A percentile compares a stretch with the other conserved stretches of the same genome.
These are phyloP conservation scores for Elasticomyces elasticus DNA, from an alignment of 495 filamentous ascomycete genomes.

Conservation along the genomic window DNA sequence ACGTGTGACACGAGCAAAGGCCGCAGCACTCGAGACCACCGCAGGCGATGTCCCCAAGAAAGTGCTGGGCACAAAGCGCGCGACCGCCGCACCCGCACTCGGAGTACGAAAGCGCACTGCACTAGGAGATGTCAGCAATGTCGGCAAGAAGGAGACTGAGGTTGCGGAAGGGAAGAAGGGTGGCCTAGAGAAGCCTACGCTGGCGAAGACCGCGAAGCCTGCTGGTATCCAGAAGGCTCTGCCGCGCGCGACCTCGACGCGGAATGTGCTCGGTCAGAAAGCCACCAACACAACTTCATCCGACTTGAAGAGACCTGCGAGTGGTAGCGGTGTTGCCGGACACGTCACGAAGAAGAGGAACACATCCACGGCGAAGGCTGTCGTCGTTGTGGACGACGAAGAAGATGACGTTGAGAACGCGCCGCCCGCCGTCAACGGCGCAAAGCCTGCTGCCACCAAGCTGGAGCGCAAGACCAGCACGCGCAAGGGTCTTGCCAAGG, in stretches of 20 bases:
- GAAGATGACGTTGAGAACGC: constrained; percentile 47
- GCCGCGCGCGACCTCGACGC: constrained; percentile 50
- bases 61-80: constrained; percentile 63
- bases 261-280: constrained; percentile 54
- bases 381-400: constrained; percentile 49
- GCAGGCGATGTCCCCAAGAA: constrained; percentile 53
- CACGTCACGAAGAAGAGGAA: constrained; percentile 52
- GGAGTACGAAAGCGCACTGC: constrained; percentile 29
- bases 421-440: constrained; percentile 43
- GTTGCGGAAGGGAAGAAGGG: constrained; percentile 62
- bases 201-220: constrained; percentile 67
- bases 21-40: constrained; percentile 58
- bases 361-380: constrained; percentile 40
- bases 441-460: constrained; percentile 12
- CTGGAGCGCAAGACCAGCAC: constrained; percentile 21
- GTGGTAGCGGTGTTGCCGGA: constrained; percentile 57
- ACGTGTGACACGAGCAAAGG: constrained; percentile 87
- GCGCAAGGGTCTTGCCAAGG: constrained; percentile 1
- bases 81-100: constrained; percentile 26
- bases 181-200: constrained; percentile 37
- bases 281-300: constrained; percentile 40
- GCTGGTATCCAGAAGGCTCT: constrained; percentile 68
- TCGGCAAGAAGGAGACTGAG: constrained; percentile 57
- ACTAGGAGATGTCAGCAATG: constrained; percentile 91
- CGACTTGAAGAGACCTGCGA: constrained; percentile 60